Base-by-base conservation (phyloP, 129 eudicot species). In the Chrysanthemum lavandulifolium region DNA sequence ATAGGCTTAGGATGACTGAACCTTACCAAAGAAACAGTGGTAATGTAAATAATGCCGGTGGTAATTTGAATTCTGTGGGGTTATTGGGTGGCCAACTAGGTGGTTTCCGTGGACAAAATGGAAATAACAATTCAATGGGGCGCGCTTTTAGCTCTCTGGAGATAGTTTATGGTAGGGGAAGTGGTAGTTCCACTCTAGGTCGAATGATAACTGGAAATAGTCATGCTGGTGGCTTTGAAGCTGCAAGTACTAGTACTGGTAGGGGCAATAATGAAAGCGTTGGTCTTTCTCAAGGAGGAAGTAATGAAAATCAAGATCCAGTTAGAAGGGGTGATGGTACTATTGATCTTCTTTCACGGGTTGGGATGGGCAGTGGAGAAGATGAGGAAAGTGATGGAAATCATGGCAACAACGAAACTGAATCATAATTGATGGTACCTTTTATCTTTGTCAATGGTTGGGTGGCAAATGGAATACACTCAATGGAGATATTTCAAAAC, bases 341-440 rank as follows among this genome's bases (percentile, higher is more conserved):
- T 16, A 31, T 68, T 57, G 68, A 76, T 76, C 80, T 76, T 68
- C 45, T 76, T 3, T 76, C 80, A 4, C 68, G 51, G 2, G n/a
- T 76, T 47, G 80, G 80, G 25, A 59, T 14, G 74, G 9, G 19
- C 48, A 56, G 14, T 3, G 33, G 33, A 75, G 65, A 40, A 65
- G 73, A 75, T 66, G 73, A 7, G 4, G 50, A 58, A 51, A 45
- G 11, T 18, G 40, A 58, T 47, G 71, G 40, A 29, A 58, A 49
- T 18, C 10, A 21, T 57, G 66, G 73, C 23, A 27, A 67, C 13
- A 21, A 10, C n/a, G 50, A 43, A 31, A 16, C 14, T 57, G 68
- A 50, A 13, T 50, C 68, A n/a, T 40, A 25, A 33, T 2, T 74
- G 56, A 65, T 64, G 54, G 78, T 25, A 63, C 61, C 11, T 29